Base-by-base conservation (phyloP, 495 filamentous ascomycete genomes). In the Talaromyces ruber region DNA sequence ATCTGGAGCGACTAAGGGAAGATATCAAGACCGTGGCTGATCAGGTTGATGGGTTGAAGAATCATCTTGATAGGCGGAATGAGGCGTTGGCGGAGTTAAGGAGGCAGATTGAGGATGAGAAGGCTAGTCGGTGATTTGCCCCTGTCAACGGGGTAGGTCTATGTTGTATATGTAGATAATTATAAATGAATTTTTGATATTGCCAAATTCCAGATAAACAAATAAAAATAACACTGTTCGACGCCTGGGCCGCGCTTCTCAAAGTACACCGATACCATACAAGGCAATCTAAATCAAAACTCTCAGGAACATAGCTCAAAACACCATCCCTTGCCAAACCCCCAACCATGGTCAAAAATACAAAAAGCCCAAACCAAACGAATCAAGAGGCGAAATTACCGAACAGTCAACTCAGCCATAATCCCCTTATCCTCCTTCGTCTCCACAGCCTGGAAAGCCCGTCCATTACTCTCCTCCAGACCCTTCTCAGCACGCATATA, bases 401-500 rank as follows among this genome's bases (percentile, higher is more conserved):
- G 69, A 45, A 69, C 62, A 47, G 61, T 32, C 47, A 68, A 63
- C 68, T 69, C 72, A 6, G 67, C 64, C 66, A 76, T 72, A 29
- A 79, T 61, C 21, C 68, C 67, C 37, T 67, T 67, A 11, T 68
- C 72, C 63, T 73, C 72, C 65, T 78, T 78, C 6, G 74, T 76
- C 57, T 78, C 77, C 24, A 79, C 77, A 37, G 74, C 71, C 64
- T 73, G 65, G 55, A 78, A 79, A 1, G 75, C 71, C 32, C 60
- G 63, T 0, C 76, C 74, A 52, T 83, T 68, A 55, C 73, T 71
- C 65, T 78, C 72, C 29, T 71, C 80, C 63, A 87, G 79, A 18
- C 83, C 92, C 74, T 79, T 88, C 72, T 92, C 91, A 24, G 91
- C 93, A 64, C 84, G 81, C 30, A 74, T 79, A 77, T 94, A 98